phyloP scores from a whole-genome alignment of 352 stramenopile species.

The Phytophthora pistaciae region DNA sequence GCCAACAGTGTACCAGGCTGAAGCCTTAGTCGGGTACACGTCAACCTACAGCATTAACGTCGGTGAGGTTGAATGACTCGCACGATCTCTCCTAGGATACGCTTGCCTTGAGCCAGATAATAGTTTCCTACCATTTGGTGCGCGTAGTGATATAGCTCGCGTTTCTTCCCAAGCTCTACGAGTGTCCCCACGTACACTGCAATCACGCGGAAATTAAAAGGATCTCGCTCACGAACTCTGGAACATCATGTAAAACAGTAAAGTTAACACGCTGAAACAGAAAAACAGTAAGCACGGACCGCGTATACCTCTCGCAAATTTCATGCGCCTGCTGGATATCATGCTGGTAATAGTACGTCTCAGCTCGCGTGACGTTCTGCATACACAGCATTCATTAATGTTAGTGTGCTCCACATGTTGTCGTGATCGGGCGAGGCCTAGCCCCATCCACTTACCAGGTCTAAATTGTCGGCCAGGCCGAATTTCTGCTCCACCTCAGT shows the following conservation, averaged over 20 bases:
- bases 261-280: background rate
- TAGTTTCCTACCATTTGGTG: conserved; percentile 89
- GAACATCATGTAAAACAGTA: conserved; percentile 4
- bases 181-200: conserved; percentile 91
- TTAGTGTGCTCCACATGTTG: conserved; percentile 9
- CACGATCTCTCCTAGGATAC: background rate
- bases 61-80: background rate
- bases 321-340: conserved; percentile 83
- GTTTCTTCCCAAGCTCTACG: conserved; percentile 93
- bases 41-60: conserved; percentile 74
- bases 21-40: conserved; percentile 93
- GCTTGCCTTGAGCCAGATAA: background rate
- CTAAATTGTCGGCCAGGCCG: conserved; percentile 65
- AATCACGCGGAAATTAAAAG: conserved; percentile 85
- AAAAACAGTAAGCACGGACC: background rate
- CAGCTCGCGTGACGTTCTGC: conserved; percentile 79
- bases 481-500: conserved; percentile 61
- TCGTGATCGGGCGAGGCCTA: background rate
- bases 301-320: conserved; percentile 75
- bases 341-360: conserved; percentile 89
- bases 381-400: conserved; percentile 9
- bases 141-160: conserved; percentile 95
- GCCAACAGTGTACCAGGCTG: conserved; percentile 96
- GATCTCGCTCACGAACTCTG: conserved; percentile 78
- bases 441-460: conserved; percentile 52